Evolutionary conservation across 2,329 filamentous ascomycete genomes (phyloP).

Genomic region (Cytospora chrysosperma): DNA sequence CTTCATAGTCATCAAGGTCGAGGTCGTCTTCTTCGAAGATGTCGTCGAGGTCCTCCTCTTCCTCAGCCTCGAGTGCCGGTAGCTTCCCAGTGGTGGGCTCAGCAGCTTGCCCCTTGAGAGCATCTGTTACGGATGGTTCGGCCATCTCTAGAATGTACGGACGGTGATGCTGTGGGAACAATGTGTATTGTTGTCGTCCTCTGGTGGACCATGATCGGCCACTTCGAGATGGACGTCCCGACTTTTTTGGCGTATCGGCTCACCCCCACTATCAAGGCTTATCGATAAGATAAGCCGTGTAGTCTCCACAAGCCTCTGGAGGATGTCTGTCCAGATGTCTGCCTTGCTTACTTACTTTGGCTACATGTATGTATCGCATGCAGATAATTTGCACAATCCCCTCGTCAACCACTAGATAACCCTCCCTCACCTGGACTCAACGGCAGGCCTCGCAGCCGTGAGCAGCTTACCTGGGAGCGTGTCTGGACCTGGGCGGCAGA

Average conservation of each 20-base stretch:
- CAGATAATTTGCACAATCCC: too few relatives aligned
- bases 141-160: neutral
- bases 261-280: neutral
- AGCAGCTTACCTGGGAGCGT: too few relatives aligned
- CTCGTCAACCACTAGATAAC: too few relatives aligned
- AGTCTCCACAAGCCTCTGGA: neutral
- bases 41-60: slow-evolving; percentile 44
- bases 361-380: too few relatives aligned
- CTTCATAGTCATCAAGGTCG: slow-evolving; percentile 52
- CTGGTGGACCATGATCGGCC: too few relatives aligned
- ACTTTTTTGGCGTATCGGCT: slow-evolving; percentile 11
- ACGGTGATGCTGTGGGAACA: neutral
- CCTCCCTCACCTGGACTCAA: too few relatives aligned
- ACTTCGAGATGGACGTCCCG: neutral
- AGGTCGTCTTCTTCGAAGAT: slow-evolving; percentile 62
- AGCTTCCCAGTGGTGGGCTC: neutral
- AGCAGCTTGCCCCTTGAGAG: slow-evolving; percentile 6
- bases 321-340: too few relatives aligned
- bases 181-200: neutral
- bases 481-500: too few relatives aligned
- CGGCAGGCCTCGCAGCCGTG: too few relatives aligned
- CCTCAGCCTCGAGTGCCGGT: slow-evolving; percentile 32
- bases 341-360: too few relatives aligned
- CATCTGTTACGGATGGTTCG: slow-evolving; percentile 1
- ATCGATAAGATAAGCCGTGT: slow-evolving; percentile 4